Evolutionary conservation across 139 green algal genomes (phyloP).

Genomic region (Mesotaenium endlicherianum): DNA sequence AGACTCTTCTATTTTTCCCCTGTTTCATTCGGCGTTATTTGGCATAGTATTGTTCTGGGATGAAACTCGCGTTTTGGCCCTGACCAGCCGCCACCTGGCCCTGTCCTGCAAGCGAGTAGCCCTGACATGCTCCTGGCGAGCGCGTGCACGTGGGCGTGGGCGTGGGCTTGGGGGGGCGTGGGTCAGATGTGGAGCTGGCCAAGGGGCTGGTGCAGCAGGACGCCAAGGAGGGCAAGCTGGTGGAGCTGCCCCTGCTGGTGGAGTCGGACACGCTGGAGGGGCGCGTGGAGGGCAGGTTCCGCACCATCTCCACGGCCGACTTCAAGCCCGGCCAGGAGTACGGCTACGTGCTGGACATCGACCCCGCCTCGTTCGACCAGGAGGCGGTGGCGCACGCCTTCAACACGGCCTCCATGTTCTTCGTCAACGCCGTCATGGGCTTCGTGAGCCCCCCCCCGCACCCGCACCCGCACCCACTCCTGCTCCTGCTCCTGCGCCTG

Average conservation of each 20-base stretch:
- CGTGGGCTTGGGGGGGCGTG: no score
- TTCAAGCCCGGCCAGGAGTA: constrained; percentile 23
- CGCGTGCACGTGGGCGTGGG: no score
- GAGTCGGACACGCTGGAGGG: constrained; percentile 37
- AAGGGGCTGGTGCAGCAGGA: constrained; percentile 34
- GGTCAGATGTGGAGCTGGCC: constrained; percentile 36
- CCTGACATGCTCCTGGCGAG: no score
- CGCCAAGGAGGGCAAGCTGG: constrained; percentile 10
- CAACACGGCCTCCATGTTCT: constrained; percentile 40
- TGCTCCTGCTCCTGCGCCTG: no score
- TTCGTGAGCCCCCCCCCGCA: constrained; percentile 28
- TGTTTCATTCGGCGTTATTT: no score
- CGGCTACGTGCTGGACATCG: constrained; percentile 49
- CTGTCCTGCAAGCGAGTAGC: no score
- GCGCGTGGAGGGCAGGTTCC: constrained; percentile 39
- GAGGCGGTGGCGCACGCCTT: constrained; percentile 9
- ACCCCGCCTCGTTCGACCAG: constrained; percentile 19
- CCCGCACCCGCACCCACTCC: no score
- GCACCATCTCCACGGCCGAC: background rate
- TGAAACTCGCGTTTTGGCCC: no score
- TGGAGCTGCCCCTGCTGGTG: constrained; percentile 27
- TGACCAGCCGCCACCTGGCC: no score
- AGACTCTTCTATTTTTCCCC: no score
- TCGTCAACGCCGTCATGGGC: constrained; percentile 59
- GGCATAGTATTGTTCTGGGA: no score